Conservation (phyloP, 345 rosid species). For the Eucalyptus curtisii region DNA sequence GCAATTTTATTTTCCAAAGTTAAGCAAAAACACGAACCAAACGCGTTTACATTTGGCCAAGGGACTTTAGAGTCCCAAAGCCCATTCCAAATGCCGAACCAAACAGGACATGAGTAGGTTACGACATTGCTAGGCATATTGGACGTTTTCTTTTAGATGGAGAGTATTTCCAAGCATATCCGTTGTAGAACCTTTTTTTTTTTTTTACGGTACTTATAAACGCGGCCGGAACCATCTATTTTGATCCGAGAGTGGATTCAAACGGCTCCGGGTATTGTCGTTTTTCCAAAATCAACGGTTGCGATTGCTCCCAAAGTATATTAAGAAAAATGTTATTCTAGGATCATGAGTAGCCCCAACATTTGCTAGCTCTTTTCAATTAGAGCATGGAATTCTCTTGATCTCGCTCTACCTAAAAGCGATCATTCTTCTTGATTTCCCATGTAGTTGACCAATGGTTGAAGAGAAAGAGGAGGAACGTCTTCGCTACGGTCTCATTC, state of each 20-base stretch:
- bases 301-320: not conserved
- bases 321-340: not conserved
- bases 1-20: too few species aligned
- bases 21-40: too few species aligned
- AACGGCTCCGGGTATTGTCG: rapidly evolving
- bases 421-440: not conserved
- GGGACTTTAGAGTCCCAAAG: too few species aligned
- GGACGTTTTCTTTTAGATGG: not conserved
- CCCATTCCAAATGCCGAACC: too few species aligned
- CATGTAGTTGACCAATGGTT: not conserved
- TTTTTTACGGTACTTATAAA: not conserved
- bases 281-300: not conserved
- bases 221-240: not conserved
- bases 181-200: not conserved
- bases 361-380: not conserved
- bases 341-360: not conserved
- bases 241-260: not conserved
- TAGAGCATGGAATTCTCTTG: not conserved
- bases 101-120: too few species aligned
- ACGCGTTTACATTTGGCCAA: too few species aligned
- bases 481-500: not conserved
- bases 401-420: not conserved
- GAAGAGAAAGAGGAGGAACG: not conserved
- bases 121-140: not conserved
- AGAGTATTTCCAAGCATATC: not conserved